phyloP scores from a whole-genome alignment of 805 yeast genomes.

The Starmera amethionina region DNA sequence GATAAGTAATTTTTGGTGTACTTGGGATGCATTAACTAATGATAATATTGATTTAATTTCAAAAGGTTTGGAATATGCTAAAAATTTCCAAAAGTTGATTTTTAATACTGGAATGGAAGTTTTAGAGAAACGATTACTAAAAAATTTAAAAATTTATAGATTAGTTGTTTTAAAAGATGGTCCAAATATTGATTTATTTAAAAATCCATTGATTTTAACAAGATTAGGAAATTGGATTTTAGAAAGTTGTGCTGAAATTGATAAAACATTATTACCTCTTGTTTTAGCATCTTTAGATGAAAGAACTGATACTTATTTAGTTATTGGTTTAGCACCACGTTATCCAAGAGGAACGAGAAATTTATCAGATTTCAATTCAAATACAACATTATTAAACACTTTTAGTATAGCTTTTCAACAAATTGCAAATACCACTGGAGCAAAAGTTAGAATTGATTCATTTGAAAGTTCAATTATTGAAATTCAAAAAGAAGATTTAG shows the following conservation, averaged over 20 bases:
- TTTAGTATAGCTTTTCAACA: constrained; percentile 90
- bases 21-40: constrained; percentile 53
- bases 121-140: constrained; percentile 71
- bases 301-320: constrained; percentile 67
- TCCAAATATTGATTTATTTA: constrained; percentile 67
- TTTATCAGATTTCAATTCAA: constrained; percentile 21
- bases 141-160: constrained; percentile 70
- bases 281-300: constrained; percentile 79
- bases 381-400: constrained; percentile 53
- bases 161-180: constrained; percentile 86
- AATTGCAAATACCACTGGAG: constrained; percentile 76
- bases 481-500: constrained; percentile 75
- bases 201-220: constrained; percentile 77
- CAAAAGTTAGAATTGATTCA: constrained; percentile 84
- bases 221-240: constrained; percentile 86
- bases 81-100: constrained; percentile 67
- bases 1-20: constrained; percentile 65
- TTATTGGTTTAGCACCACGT: constrained; percentile 83
- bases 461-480: constrained; percentile 93
- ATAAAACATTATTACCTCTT: constrained; percentile 57
- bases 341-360: constrained; percentile 42
- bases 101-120: constrained; percentile 87
- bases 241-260: constrained; percentile 81
- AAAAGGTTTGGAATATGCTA: constrained; percentile 80
- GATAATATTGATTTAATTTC: constrained; percentile 37